Evolutionary conservation across 495 filamentous ascomycete species (phyloP).

Genomic region (Penicillium cataractarum): DNA sequence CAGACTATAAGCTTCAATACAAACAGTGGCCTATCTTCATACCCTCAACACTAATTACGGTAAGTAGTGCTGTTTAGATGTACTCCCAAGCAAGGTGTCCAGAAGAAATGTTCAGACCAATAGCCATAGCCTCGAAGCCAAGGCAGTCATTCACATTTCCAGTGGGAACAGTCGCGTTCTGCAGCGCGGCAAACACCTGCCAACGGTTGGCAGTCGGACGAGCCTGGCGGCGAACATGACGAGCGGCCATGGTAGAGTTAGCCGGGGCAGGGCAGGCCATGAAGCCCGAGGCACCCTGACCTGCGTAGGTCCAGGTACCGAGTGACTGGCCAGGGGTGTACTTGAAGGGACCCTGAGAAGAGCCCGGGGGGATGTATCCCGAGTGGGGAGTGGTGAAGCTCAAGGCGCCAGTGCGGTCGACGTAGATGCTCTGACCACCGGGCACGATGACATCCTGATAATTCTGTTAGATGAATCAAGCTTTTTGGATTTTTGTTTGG

Average conservation of each 20-base stretch:
- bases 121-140: slow-evolving; percentile 36
- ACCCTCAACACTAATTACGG: no score
- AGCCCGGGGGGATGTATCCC: slow-evolving; percentile 53
- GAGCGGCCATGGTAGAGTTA: slow-evolving; percentile 16
- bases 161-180: slow-evolving; percentile 39
- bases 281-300: slow-evolving; percentile 37
- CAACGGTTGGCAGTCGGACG: slow-evolving; percentile 12
- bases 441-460: slow-evolving; percentile 57
- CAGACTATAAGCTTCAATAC: not conserved
- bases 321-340: slow-evolving; percentile 26
- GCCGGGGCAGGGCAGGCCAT: slow-evolving; percentile 38
- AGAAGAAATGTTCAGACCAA: slow-evolving; percentile 15
- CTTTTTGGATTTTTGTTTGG: not conserved
- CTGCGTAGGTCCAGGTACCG: slow-evolving; percentile 31
- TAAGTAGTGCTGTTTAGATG: slow-evolving; percentile 30
- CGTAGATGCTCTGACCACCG: slow-evolving; percentile 64
- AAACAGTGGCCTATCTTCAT: not conserved
- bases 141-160: slow-evolving; percentile 38
- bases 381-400: slow-evolving; percentile 60
- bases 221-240: slow-evolving; percentile 3
- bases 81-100: slow-evolving; percentile 39
- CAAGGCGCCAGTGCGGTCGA: slow-evolving; percentile 55
- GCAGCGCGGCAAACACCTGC: slow-evolving; percentile 41
- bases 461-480: slow-evolving; percentile 6
- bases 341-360: slow-evolving; percentile 47